A percentile compares a stretch with the other conserved stretches of the same genome.
Conservation (phyloP, 106 monocot genomes). For the Triglochin maritima region DNA sequence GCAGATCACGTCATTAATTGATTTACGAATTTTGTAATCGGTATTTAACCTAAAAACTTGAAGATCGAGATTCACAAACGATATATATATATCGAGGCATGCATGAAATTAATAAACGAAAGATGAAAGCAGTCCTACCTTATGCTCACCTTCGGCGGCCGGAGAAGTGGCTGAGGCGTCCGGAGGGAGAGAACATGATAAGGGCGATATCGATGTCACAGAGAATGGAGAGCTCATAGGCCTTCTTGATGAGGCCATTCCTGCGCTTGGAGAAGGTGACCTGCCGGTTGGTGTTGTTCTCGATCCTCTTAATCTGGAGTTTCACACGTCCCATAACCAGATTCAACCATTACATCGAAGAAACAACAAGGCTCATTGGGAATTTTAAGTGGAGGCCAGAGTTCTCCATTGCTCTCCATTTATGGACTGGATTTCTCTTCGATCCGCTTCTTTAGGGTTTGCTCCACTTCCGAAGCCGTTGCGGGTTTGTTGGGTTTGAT, state of each 20-base stretch:
- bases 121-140: neutral
- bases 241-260: conserved; percentile 93
- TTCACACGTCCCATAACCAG: conserved; percentile 70
- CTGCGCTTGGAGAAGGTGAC: conserved; percentile 88
- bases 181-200: conserved; percentile 91
- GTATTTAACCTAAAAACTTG: no score
- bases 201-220: conserved; percentile 86
- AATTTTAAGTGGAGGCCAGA: no score
- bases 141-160: conserved; percentile 41
- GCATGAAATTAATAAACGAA: neutral
- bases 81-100: neutral
- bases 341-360: no score
- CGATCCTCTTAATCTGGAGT: conserved; percentile 74
- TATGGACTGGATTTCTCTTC: no score
- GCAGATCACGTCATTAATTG: no score
- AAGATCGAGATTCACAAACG: neutral
- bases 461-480: no score
- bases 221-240: conserved; percentile 83
- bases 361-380: neutral
- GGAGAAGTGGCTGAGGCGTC: conserved; percentile 72
- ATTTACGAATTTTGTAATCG: no score
- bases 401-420: no score
- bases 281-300: conserved; percentile 69
- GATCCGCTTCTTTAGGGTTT: no score
- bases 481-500: no score